Conservation (phyloP, 2,329 filamentous ascomycete genomes). For the Fusarium secorum region DNA sequence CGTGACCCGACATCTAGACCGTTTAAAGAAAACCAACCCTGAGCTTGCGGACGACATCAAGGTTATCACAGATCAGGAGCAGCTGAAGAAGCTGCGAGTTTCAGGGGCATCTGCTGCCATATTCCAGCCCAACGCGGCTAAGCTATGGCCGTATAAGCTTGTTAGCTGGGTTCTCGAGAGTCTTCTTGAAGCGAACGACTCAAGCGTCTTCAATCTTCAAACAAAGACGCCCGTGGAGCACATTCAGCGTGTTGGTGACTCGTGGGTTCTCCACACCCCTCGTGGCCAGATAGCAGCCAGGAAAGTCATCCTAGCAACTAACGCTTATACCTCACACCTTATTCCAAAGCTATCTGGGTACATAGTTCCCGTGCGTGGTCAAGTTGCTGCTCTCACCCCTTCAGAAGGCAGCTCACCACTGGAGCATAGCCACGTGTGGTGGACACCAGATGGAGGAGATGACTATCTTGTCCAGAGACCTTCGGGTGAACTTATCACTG, state of each 20-base stretch:
- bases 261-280: slow-evolving; percentile 71
- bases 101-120: slow-evolving; percentile 68
- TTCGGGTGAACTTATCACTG: slow-evolving; percentile 69
- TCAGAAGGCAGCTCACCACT: slow-evolving; percentile 54
- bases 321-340: slow-evolving; percentile 82
- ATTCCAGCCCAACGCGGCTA: slow-evolving; percentile 69
- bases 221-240: slow-evolving; percentile 72
- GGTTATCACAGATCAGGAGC: slow-evolving; percentile 50
- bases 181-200: slow-evolving; percentile 53
- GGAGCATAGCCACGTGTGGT: slow-evolving; percentile 69
- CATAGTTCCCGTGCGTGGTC: slow-evolving; percentile 79
- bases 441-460: slow-evolving; percentile 60
- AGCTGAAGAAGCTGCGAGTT: slow-evolving; percentile 62
- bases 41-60: slow-evolving; percentile 61
- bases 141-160: slow-evolving; percentile 85
- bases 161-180: slow-evolving; percentile 74
- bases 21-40: slow-evolving; percentile 60
- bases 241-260: slow-evolving; percentile 49
- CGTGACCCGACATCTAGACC: slow-evolving; percentile 59
- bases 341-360: slow-evolving; percentile 73
- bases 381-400: slow-evolving; percentile 72
- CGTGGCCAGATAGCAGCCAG: slow-evolving; percentile 71
- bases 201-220: slow-evolving; percentile 71
- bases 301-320: slow-evolving; percentile 79
- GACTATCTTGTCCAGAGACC: slow-evolving; percentile 80